Conservation (phyloP, 75 land plant genomes). For the Sequoiadendron giganteum region DNA sequence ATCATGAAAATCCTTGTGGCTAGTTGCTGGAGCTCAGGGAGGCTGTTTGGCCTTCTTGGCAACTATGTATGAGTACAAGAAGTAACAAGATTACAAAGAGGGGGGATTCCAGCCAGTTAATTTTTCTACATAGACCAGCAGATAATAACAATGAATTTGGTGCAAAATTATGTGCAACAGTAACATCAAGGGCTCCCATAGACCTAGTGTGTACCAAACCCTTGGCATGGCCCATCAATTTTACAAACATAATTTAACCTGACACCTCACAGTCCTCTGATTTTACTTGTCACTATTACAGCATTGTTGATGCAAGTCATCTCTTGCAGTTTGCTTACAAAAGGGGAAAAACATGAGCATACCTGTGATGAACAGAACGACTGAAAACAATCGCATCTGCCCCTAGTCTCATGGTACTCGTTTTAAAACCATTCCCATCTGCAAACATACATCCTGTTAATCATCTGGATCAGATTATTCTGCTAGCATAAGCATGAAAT, state of each 20-base stretch:
- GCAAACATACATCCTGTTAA: background rate
- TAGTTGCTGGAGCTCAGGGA: background rate
- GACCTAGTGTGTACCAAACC: background rate
- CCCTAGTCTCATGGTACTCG: slow-evolving; percentile 86
- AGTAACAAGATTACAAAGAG: background rate
- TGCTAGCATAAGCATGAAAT: background rate
- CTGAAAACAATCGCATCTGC: slow-evolving; percentile 81
- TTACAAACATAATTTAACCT: background rate
- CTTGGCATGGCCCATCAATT: background rate
- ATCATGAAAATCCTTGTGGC: background rate
- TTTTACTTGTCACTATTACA: background rate
- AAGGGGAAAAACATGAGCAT: background rate
- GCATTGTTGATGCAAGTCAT: background rate
- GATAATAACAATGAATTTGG: background rate
- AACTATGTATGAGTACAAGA: background rate
- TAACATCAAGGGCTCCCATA: background rate
- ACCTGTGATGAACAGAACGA: slow-evolving; percentile 18
- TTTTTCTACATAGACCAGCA: background rate
- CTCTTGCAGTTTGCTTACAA: background rate
- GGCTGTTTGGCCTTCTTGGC: background rate
- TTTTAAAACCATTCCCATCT: slow-evolving; percentile 85
- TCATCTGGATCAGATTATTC: background rate
- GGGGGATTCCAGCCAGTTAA: background rate
- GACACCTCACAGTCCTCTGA: background rate
- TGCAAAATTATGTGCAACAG: background rate